Conservation (phyloP, 2,329 filamentous ascomycete species). For the Sporothrix humicola region DNA sequence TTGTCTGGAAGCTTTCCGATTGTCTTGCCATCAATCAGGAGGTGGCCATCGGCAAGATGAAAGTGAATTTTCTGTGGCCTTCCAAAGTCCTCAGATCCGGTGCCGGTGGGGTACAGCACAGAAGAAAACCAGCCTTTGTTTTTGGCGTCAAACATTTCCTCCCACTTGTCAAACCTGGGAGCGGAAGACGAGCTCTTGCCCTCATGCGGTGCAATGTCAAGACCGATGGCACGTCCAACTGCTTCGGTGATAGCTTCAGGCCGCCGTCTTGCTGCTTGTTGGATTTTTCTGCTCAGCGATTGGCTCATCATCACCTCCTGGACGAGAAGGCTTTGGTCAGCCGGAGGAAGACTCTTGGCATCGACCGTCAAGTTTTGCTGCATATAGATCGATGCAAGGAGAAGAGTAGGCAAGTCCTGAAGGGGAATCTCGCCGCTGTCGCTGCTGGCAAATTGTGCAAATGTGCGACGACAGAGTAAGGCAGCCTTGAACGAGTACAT, state of each 20-base stretch:
- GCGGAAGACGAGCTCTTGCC: no score
- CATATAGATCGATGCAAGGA: slow-evolving; percentile 30
- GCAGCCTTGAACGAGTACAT: slow-evolving; percentile 60
- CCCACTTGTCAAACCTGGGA: background rate
- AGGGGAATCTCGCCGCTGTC: background rate
- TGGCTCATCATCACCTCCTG: slow-evolving; percentile 23
- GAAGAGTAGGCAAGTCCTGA: slow-evolving; percentile 11
- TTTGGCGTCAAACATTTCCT: no score
- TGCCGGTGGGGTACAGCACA: background rate
- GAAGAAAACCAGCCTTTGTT: background rate
- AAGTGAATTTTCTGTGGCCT: slow-evolving; percentile 43
- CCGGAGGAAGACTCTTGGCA: background rate
- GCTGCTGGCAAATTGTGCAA: slow-evolving; percentile 35
- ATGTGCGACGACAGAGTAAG: slow-evolving; percentile 58
- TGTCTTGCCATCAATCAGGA: slow-evolving; percentile 48
- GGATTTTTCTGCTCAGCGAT: background rate
- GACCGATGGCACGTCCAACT: slow-evolving; percentile 14
- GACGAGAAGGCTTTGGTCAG: background rate
- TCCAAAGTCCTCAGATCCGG: no score
- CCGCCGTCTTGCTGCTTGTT: background rate
- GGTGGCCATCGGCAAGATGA: slow-evolving; percentile 46
- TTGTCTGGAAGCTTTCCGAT: slow-evolving; percentile 57
- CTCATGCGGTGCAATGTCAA: no score
- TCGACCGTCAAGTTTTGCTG: slow-evolving; percentile 33
- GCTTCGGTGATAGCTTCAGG: background rate